Evolutionary conservation across 1,284 basidiomycete species (phyloP).

Genomic region (Phenoliferia sp.): DNA sequence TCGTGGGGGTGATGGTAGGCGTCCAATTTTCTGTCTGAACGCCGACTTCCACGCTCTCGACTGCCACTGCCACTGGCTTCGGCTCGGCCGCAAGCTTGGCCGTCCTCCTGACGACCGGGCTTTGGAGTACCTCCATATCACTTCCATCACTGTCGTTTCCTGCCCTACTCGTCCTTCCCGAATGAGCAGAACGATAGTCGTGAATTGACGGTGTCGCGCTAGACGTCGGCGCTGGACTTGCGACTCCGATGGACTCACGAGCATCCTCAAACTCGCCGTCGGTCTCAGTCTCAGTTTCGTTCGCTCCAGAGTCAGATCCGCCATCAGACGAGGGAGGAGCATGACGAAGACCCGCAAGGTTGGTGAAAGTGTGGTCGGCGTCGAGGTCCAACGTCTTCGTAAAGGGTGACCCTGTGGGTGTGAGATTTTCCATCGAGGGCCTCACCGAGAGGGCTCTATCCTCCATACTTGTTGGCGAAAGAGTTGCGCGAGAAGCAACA

Average conservation of each 20-base stretch:
- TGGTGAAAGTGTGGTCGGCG: constrained; percentile 18
- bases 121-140: constrained; percentile 62
- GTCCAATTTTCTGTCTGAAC: constrained; percentile 67
- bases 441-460: constrained; percentile 24
- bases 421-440: constrained; percentile 16
- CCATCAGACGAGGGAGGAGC: constrained; percentile 8
- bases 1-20: constrained; percentile 39
- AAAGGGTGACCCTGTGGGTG: background rate
- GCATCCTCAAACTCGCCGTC: constrained; percentile 77
- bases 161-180: constrained; percentile 43
- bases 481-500: too few species aligned
- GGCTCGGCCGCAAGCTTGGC: constrained; percentile 9
- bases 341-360: constrained; percentile 6
- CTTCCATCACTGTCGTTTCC: constrained; percentile 49
- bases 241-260: constrained; percentile 53
- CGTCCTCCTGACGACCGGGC: background rate
- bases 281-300: constrained; percentile 59
- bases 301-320: constrained; percentile 5
- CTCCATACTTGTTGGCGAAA: constrained; percentile 22
- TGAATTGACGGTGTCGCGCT: constrained; percentile 50
- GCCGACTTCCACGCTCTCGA: constrained; percentile 25
- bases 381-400: constrained; percentile 1
- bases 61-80: too few species aligned
- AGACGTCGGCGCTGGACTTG: constrained; percentile 41
- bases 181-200: constrained; percentile 50